Evolutionary conservation across 768 basidiomycete species (phyloP).

Genomic region (Tricholoma flavovirens): DNA sequence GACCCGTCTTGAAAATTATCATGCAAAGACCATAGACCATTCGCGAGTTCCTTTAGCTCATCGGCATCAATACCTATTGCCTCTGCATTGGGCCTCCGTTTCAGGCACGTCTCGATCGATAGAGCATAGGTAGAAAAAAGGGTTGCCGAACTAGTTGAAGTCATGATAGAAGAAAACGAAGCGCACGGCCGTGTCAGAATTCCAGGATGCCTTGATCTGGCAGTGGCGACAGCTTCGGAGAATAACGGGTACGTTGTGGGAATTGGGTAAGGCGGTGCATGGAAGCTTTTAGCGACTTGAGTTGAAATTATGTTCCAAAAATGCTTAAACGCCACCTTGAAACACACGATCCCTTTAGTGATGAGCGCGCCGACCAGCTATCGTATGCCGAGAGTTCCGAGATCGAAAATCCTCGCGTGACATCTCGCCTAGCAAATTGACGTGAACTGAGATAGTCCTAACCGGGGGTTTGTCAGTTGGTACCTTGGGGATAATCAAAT

Average conservation of each 20-base stretch:
- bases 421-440: slow-evolving; percentile 41
- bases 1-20: slow-evolving; percentile 34
- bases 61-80: slow-evolving; percentile 44
- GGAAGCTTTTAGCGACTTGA: slow-evolving; percentile 30
- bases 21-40: slow-evolving; percentile 55
- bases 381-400: slow-evolving; percentile 31
- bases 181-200: slow-evolving; percentile 12
- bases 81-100: slow-evolving; percentile 31
- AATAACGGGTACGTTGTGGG: slow-evolving; percentile 55
- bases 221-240: slow-evolving; percentile 23
- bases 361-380: slow-evolving; percentile 28
- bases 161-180: slow-evolving; percentile 42
- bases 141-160: slow-evolving; percentile 31
- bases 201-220: slow-evolving; percentile 6
- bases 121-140: slow-evolving; percentile 49
- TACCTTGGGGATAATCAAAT: background rate
- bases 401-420: slow-evolving; percentile 55
- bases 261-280: slow-evolving; percentile 49
- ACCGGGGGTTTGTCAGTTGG: background rate
- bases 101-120: slow-evolving; percentile 40
- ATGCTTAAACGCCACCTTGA: slow-evolving; percentile 28
- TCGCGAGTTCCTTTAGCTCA: slow-evolving; percentile 50
- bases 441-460: slow-evolving; percentile 8
- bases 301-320: background rate
- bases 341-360: slow-evolving; percentile 25